Percentiles rank a stretch among this genome's conserved stretches.
These are phyloP conservation scores for Aspergillus ochraceoroseus DNA, from an alignment of 2,329 filamentous ascomycete species.

Conservation along the genomic window DNA sequence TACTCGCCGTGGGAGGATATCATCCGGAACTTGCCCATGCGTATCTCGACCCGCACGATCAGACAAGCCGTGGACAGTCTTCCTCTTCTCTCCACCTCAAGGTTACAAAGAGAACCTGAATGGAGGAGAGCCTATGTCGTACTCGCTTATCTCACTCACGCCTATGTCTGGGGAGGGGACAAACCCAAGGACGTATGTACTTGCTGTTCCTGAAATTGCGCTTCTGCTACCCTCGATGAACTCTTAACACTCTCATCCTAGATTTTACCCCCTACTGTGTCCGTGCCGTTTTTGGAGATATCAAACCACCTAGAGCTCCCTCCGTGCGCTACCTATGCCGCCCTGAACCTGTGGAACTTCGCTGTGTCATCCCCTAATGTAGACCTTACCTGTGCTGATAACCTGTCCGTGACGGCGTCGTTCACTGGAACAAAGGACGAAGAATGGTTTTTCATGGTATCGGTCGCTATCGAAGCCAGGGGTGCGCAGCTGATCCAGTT, in stretches of 20 bases:
- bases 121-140: slow-evolving; percentile 80
- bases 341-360: slow-evolving; percentile 41
- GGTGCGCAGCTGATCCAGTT: slow-evolving; percentile 35
- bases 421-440: slow-evolving; percentile 41
- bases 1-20: slow-evolving; percentile 88
- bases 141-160: slow-evolving; percentile 70
- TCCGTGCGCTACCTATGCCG: slow-evolving; percentile 44
- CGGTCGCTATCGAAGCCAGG: slow-evolving; percentile 50
- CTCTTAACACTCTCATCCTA: slow-evolving; percentile 13
- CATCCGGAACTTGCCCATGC: slow-evolving; percentile 67
- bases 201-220: neutral
- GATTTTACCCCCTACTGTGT: slow-evolving; percentile 36
- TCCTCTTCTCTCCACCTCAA: slow-evolving; percentile 70
- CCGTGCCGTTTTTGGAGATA: slow-evolving; percentile 37
- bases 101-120: slow-evolving; percentile 72
- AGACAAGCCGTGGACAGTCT: slow-evolving; percentile 69
- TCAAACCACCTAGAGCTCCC: slow-evolving; percentile 37
- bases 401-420: slow-evolving; percentile 32
- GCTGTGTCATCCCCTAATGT: slow-evolving; percentile 17
- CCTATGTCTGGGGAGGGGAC: slow-evolving; percentile 78
- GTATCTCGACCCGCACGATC: slow-evolving; percentile 71
- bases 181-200: slow-evolving; percentile 59
- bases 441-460: slow-evolving; percentile 50
- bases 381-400: slow-evolving; percentile 38
- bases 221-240: neutral